These are phyloP conservation scores for Heterobasidion occidentale DNA, from an alignment of 1,284 basidiomycete species.

Conservation along the genomic window DNA sequence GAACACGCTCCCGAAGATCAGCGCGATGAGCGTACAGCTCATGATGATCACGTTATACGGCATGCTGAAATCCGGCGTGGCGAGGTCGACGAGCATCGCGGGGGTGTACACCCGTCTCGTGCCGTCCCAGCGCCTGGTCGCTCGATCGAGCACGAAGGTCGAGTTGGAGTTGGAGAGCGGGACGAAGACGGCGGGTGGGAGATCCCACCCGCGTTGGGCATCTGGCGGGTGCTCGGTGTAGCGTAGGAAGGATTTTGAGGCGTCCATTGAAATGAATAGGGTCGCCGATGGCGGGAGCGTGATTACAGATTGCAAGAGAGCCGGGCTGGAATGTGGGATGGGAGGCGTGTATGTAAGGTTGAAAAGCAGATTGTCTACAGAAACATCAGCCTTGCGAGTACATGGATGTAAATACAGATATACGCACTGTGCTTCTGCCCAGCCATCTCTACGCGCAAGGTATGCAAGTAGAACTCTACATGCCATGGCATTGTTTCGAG, in stretches of 20 bases:
- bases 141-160: not conserved
- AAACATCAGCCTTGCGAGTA: conserved; percentile 6
- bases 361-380: conserved; percentile 48
- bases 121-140: conserved; percentile 5
- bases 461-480: conserved; percentile 84
- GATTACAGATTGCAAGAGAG: conserved; percentile 69
- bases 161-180: conserved; percentile 24
- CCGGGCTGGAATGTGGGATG: conserved; percentile 62
- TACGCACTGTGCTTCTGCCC: conserved; percentile 31
- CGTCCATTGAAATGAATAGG: conserved; percentile 63
- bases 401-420: conserved; percentile 4
- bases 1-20: conserved; percentile 91
- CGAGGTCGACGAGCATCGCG: conserved; percentile 80
- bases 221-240: conserved; percentile 97
- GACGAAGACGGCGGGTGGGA: conserved; percentile 76
- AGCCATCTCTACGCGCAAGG: conserved; percentile 44
- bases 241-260: conserved; percentile 81
- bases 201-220: conserved; percentile 90
- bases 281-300: conserved; percentile 61
- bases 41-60: conserved; percentile 99
- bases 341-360: conserved; percentile 63
- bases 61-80: conserved; percentile 98
- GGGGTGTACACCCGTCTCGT: conserved; percentile 65
- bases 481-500: conserved; percentile 94
- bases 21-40: conserved; percentile 83